A percentile compares a stretch with the other conserved stretches of the same genome.
Conservation (phyloP, 192 early-diverging fungal genomes). For the Phlyctochytrium bullatum region DNA sequence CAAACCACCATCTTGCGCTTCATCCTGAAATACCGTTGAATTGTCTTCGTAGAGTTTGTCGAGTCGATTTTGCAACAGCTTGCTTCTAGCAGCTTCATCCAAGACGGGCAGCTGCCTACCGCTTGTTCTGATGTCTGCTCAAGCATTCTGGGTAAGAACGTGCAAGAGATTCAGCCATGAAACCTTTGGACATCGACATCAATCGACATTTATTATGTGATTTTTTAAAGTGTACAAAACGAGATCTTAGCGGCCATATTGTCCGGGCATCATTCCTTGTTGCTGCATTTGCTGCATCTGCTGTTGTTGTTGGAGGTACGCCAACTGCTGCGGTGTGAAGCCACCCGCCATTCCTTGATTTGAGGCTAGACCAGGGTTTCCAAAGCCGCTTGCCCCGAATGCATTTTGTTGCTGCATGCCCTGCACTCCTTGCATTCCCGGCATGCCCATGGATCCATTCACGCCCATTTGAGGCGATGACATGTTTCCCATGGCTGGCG, state of each 20-base stretch:
- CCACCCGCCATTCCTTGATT: conserved; percentile 13
- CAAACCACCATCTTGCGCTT: not conserved
- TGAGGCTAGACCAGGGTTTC: conserved; percentile 2
- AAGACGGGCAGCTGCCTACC: conserved; percentile 8
- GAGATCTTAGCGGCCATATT: too few relatives aligned
- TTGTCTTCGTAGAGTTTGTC: conserved; percentile 31
- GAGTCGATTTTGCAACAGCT: conserved; percentile 14
- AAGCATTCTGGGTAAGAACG: too few relatives aligned
- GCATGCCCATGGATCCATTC: not conserved
- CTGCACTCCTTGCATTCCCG: not conserved
- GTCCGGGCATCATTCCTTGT: too few relatives aligned
- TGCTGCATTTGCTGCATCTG: conserved; percentile 16
- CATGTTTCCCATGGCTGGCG: not conserved
- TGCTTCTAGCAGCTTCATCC: conserved; percentile 15
- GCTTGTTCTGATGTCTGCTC: too few relatives aligned
- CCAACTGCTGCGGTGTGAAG: conserved; percentile 23
- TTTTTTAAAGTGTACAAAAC: too few relatives aligned
- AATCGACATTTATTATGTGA: too few relatives aligned
- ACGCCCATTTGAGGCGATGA: not conserved
- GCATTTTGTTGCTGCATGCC: not conserved
- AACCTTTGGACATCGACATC: too few relatives aligned
- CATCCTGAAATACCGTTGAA: not conserved
- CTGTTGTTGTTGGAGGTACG: conserved; percentile 31
- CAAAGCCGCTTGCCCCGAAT: conserved; percentile 17
- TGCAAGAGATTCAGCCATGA: too few relatives aligned